phyloP scores from a whole-genome alignment of 805 yeast genomes.

The Lachancea kluyveri region DNA sequence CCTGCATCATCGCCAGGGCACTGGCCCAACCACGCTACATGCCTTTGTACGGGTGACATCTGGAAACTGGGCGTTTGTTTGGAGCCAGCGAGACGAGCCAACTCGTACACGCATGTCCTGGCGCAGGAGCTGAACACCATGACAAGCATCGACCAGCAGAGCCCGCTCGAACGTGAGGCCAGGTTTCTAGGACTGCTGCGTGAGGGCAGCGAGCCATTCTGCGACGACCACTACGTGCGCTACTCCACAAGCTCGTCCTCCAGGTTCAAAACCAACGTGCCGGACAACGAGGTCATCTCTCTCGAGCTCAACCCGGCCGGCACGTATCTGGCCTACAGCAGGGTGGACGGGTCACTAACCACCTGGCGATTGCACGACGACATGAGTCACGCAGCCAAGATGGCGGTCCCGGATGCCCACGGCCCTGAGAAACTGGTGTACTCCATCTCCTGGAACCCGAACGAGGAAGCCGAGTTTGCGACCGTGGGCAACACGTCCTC shows the following conservation, averaged over 20 bases:
- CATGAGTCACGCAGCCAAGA: constrained; percentile 5
- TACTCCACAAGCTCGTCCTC: constrained; percentile 16
- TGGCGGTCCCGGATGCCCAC: constrained; percentile 13
- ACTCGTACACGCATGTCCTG: too few relatives aligned
- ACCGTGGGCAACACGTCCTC: constrained; percentile 20
- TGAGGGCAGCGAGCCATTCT: too few relatives aligned
- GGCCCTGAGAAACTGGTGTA: constrained; percentile 17
- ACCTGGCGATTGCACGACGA: constrained; percentile 17
- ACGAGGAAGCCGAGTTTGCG: constrained; percentile 18
- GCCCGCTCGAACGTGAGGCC: too few relatives aligned
- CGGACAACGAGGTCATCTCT: constrained; percentile 18
- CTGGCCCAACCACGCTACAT: too few relatives aligned
- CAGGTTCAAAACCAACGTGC: constrained; percentile 13
- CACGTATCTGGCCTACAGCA: constrained; percentile 21
- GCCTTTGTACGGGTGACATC: too few relatives aligned
- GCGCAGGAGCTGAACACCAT: too few relatives aligned
- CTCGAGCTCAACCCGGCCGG: constrained; percentile 27
- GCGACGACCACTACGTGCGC: constrained; percentile 21
- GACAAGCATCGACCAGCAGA: too few relatives aligned
- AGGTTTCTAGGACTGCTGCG: too few relatives aligned
- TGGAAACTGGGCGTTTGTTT: too few relatives aligned
- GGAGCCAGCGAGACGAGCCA: too few relatives aligned
- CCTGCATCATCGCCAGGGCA: too few relatives aligned
- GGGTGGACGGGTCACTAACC: constrained; percentile 28
- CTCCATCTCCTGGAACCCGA: constrained; percentile 24